Conservation (phyloP, 352 stramenopile species). For the Pythium utonaiense region DNA sequence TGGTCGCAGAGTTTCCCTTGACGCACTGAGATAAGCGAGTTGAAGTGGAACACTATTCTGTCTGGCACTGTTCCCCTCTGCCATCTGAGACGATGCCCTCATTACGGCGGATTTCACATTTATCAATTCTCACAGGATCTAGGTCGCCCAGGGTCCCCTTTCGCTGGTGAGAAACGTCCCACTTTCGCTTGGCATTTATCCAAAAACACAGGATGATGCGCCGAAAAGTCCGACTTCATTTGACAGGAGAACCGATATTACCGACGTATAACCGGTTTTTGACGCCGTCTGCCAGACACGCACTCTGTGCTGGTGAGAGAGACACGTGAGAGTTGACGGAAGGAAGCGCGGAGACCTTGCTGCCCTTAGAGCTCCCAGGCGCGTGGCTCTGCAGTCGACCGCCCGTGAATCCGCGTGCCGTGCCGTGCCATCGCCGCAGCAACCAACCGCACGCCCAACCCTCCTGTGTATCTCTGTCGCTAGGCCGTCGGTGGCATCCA, state of each 20-base stretch:
- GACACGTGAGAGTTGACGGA: constrained; percentile 24
- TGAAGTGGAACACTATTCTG: constrained; percentile 4
- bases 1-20: constrained; percentile 32
- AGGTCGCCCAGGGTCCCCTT: too few species aligned
- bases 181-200: too few species aligned
- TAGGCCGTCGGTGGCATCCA: too few species aligned
- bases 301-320: constrained; percentile 15
- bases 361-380: too few species aligned
- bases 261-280: not conserved
- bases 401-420: not conserved
- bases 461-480: constrained; percentile 1
- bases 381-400: constrained; percentile 9
- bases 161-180: too few species aligned
- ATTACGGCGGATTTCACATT: constrained; percentile 5
- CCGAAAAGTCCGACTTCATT: not conserved
- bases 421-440: too few species aligned
- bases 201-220: not conserved
- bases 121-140: not conserved
- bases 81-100: constrained; percentile 8
- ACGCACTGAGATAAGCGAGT: not conserved
- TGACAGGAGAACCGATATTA: not conserved
- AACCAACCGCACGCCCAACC: not conserved
- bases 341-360: not conserved
- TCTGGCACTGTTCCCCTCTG: not conserved
- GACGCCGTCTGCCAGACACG: not conserved